A percentile compares a stretch with the other conserved stretches of the same genome.
These are phyloP conservation scores for Penicillium roqueforti DNA, from an alignment of 495 filamentous ascomycete species.

Conservation along the genomic window DNA sequence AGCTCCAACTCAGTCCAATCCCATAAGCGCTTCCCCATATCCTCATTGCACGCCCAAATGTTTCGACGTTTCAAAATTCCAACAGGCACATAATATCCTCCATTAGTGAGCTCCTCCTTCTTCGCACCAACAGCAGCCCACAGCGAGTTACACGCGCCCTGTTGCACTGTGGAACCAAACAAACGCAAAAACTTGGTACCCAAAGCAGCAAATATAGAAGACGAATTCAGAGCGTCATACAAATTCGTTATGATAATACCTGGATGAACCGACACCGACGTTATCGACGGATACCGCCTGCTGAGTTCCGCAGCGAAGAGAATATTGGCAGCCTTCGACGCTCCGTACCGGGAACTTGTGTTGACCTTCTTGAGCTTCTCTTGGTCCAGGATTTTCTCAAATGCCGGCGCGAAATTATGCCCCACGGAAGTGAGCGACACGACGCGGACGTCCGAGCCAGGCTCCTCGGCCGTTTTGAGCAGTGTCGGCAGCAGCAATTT, in stretches of 20 bases:
- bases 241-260: conserved; percentile 38
- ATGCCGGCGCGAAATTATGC: conserved; percentile 24
- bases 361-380: conserved; percentile 35
- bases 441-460: conserved; percentile 41
- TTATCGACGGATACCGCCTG: conserved; percentile 41
- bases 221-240: conserved; percentile 15
- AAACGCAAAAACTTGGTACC: conserved; percentile 11
- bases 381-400: conserved; percentile 29
- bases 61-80: conserved; percentile 28
- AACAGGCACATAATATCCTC: conserved; percentile 38
- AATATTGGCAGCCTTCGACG: conserved; percentile 56
- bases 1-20: conserved; percentile 43
- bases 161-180: conserved; percentile 20
- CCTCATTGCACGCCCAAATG: conserved; percentile 21
- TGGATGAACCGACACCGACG: conserved; percentile 45
- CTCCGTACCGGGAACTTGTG: conserved; percentile 48
- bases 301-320: conserved; percentile 51
- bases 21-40: conserved; percentile 36
- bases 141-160: conserved; percentile 36
- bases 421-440: conserved; percentile 41
- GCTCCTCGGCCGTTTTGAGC: conserved; percentile 28
- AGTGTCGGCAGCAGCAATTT: conserved; percentile 39
- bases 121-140: conserved; percentile 38
- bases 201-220: conserved; percentile 8
- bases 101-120: conserved; percentile 31